Evolutionary conservation across 371 early-diverging fungal species (phyloP), one percentile per base, ranked within the genome.

Genomic region (Syncephalastrum monosporum): DNA sequence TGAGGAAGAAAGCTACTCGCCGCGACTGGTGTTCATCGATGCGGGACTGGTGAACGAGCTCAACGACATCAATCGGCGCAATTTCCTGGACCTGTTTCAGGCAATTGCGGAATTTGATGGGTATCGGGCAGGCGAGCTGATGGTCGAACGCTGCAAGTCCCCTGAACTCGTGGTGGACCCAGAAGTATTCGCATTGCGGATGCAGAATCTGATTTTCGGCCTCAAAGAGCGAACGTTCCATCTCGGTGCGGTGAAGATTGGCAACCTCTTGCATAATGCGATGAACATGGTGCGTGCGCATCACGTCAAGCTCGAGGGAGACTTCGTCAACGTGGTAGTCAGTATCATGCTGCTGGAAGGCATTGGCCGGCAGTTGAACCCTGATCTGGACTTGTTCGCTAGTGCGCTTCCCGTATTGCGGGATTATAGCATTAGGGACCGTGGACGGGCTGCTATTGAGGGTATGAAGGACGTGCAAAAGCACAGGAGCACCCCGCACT

Each of bases 271-370:
- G 41, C 63, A 68, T 15, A 81, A 80, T 5, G 94, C 93, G 1
- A 86, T 94, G 82, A 69, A 79, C 41, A 88, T 91, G 85, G 96
- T 96, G 4, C 82, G 96, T 12, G 67, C 81, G 7, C 95, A 98
- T 68, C 95, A 91, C 55, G 95, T 98, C 6, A 86, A 88, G 50
- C 73, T 98, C 50, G 97, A 96, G 60, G 93, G 94, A 0, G 95
- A 94, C 53, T 98, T 95, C 79, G 87, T 90, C 29, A 96, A 96
- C 69, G 86, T 97, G 2, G 86, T 91, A 6, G 89, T 98, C 41
- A 86, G 91, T 14, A 89, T 94, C 61, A 81, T 96, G 77, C 73
- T 96, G 46, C 65, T 97, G 12, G 99, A 98, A 72, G 99, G 99
- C 0, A 90, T 97, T 56, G 98, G 97, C 2, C 71, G 95, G 29